These are phyloP conservation scores for Phytopythium montanum DNA, from an alignment of 352 stramenopile genomes.

Conservation along the genomic window DNA sequence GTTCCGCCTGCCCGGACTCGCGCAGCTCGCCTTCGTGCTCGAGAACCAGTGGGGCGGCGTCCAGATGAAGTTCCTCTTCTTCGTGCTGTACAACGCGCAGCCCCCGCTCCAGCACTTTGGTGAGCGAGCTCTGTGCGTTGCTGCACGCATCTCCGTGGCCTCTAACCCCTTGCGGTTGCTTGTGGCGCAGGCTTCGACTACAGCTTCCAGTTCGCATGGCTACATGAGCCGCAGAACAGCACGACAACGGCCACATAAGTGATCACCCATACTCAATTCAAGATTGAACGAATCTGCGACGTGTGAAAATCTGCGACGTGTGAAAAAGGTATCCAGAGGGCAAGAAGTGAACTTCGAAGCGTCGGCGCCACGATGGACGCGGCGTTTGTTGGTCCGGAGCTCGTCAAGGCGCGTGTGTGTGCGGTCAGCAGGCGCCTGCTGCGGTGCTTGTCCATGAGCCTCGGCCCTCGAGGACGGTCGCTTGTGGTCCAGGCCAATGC, in stretches of 20 bases:
- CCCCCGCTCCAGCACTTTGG: conserved; percentile 3
- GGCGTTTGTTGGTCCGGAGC: background rate
- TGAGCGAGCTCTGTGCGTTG: background rate
- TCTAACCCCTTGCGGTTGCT: background rate
- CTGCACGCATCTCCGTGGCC: background rate
- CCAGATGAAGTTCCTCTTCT: conserved; percentile 28
- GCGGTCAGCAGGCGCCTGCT: conserved; percentile 24
- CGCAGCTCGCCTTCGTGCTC: conserved; percentile 32
- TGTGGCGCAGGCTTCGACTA: conserved; percentile 18
- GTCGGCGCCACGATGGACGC: background rate
- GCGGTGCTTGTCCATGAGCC: conserved; percentile 32
- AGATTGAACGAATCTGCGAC: background rate
- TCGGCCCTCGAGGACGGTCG: conserved; percentile 31
- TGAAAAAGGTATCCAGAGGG: background rate
- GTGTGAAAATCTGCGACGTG: background rate
- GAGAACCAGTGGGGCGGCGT: conserved; percentile 16
- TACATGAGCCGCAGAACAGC: conserved; percentile 4
- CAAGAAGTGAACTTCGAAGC: background rate
- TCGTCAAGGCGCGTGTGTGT: conserved; percentile 23
- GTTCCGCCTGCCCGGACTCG: conserved; percentile 14
- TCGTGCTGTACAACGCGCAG: conserved; percentile 27
- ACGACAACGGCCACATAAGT: too few species aligned
- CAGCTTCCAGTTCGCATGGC: conserved; percentile 30
- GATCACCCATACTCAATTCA: background rate
- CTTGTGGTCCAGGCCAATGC: conserved; percentile 50